Conservation (phyloP, 169 alveolate species). For the Plasmodium gonderi region DNA sequence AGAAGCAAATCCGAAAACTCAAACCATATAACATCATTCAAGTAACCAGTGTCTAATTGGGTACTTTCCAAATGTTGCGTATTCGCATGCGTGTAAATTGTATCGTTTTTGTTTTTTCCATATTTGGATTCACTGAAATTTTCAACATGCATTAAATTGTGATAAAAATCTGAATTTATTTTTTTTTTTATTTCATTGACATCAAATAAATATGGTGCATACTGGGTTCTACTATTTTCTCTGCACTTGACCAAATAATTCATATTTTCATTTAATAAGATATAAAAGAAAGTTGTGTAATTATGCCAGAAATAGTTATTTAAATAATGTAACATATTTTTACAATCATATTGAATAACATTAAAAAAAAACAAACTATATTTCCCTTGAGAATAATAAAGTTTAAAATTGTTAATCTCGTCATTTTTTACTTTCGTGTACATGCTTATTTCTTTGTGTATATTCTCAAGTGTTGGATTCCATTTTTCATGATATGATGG, state of each 20-base stretch:
- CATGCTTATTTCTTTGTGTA: slow-evolving; percentile 22
- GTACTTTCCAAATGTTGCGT: background rate
- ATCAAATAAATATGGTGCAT: slow-evolving; percentile 14
- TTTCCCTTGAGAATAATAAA: slow-evolving; percentile 31
- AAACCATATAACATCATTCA: slow-evolving; percentile 42
- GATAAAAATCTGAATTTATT: background rate
- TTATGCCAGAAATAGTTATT: slow-evolving; percentile 44
- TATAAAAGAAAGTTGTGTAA: slow-evolving; percentile 5
- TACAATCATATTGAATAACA: slow-evolving; percentile 3
- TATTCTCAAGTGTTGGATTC: slow-evolving; percentile 1
- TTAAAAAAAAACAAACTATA: slow-evolving; percentile 33
- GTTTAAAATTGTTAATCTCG: slow-evolving; percentile 9
- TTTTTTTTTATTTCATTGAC: background rate
- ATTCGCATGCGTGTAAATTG: background rate
- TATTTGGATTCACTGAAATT: background rate
- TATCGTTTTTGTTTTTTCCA: background rate
- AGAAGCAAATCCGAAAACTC: slow-evolving; percentile 4
- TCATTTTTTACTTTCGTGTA: background rate
- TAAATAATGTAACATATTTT: slow-evolving; percentile 19
- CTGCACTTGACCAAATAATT: background rate
- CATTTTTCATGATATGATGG: background rate
- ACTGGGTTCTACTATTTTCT: background rate
- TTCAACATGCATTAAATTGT: background rate
- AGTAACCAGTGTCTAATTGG: slow-evolving; percentile 8
- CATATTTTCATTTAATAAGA: slow-evolving; percentile 4